These are phyloP conservation scores for Rhizophagus sp. DNA, from an alignment of 192 early-diverging fungal species.

Conservation along the genomic window DNA sequence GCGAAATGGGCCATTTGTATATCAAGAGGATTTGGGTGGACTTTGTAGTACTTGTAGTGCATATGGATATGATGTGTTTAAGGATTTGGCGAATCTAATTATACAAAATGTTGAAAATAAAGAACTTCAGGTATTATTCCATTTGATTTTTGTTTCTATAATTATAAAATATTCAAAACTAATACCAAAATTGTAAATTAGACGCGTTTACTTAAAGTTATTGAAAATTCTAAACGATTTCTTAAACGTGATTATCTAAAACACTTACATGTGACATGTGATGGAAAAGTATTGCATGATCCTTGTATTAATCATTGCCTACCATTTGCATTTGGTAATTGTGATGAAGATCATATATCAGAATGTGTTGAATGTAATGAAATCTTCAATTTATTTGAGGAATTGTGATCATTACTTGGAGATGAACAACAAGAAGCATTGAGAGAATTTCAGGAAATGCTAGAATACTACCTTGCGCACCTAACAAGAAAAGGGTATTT, in stretches of 20 bases:
- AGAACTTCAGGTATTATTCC: not conserved
- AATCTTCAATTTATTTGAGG: not conserved
- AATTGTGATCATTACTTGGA: not conserved
- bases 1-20: not conserved
- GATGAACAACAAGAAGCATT: not conserved
- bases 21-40: not conserved
- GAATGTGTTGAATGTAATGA: not conserved
- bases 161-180: not conserved
- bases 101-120: not conserved
- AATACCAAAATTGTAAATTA: not conserved
- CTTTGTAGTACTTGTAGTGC: not conserved
- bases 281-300: not conserved
- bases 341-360: not conserved
- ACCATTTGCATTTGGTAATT: not conserved
- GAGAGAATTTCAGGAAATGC: not conserved
- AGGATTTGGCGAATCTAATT: not conserved
- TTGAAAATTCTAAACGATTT: not conserved
- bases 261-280: not conserved
- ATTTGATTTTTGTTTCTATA: not conserved
- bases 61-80: conserved; percentile 1
- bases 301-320: not conserved
- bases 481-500: not conserved
- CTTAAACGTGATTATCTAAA: not conserved
- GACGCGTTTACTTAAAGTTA: not conserved
- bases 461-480: not conserved